These are phyloP conservation scores for Fusarium buharicum DNA, from an alignment of 2,329 filamentous ascomycete species.

Conservation along the genomic window DNA sequence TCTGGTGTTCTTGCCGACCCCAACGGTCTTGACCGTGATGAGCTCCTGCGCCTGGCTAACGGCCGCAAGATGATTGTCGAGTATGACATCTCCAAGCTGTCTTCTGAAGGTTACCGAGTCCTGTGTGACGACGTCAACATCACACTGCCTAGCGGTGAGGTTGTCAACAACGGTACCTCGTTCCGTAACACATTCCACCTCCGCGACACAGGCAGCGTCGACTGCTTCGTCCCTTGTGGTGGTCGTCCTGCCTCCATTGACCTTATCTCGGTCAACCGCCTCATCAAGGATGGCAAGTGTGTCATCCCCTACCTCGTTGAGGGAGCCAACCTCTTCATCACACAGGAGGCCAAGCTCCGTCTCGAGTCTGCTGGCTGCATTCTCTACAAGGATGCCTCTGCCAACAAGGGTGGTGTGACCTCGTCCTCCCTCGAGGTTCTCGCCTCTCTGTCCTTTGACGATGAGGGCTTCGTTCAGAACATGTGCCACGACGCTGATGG, in stretches of 20 bases:
- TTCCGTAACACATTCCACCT: conserved; percentile 99
- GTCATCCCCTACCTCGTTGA: conserved; percentile 95
- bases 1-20: conserved; percentile 95
- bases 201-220: conserved; percentile 78
- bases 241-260: conserved; percentile 97
- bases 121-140: conserved; percentile 91
- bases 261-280: conserved; percentile 82
- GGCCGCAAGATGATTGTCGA: conserved; percentile 88
- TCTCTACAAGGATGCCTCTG: conserved; percentile 96
- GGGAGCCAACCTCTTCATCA: conserved; percentile 98
- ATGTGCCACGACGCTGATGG: conserved; percentile 87
- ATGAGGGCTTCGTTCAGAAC: conserved; percentile 85
- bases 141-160: conserved; percentile 86
- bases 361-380: conserved; percentile 95
- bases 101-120: conserved; percentile 87
- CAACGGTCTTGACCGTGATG: conserved; percentile 84
- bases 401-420: conserved; percentile 98
- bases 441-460: conserved; percentile 93
- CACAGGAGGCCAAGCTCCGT: conserved; percentile 95
- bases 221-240: conserved; percentile 94
- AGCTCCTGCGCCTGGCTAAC: conserved; percentile 86
- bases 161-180: conserved; percentile 87
- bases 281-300: conserved; percentile 90
- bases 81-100: conserved; percentile 87
- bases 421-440: conserved; percentile 97